A percentile compares a stretch with the other conserved stretches of the same genome.
Conservation (phyloP, 163 green algal genomes). For the Chlamydomonas reinhardtii region DNA sequence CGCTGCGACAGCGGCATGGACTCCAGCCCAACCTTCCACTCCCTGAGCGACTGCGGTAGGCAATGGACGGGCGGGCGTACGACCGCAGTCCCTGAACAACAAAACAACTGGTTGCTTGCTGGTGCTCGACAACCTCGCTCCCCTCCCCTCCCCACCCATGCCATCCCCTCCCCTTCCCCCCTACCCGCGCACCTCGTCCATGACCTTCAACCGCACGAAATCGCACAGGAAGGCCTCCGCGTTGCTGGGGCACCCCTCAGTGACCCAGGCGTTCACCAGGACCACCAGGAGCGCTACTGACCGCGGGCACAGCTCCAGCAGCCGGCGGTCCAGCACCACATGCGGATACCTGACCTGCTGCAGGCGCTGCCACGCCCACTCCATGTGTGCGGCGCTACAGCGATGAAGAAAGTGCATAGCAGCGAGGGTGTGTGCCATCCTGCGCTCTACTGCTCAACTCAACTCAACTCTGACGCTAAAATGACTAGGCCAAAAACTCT, state of each 20-base stretch:
- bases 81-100: not conserved
- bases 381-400: conserved; percentile 11
- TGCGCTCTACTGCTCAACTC: no score
- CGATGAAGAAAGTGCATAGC: no score
- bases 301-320: conserved; percentile 5
- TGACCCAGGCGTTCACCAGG: conserved; percentile 2
- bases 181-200: conserved; percentile 1
- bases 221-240: not conserved
- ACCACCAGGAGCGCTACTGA: conserved; percentile 8
- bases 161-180: no score
- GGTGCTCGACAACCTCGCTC: not conserved
- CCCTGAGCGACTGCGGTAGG: not conserved
- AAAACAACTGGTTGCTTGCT: no score
- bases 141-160: no score
- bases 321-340: not conserved
- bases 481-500: no score
- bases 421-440: no score
- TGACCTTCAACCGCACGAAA: not conserved
- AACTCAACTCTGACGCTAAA: no score
- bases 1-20: not conserved
- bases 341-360: not conserved
- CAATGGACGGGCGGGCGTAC: no score
- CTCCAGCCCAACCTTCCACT: conserved; percentile 5
- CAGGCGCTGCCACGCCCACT: not conserved
- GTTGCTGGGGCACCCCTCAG: not conserved